phyloP scores from a whole-genome alignment of 1,139 yeast genomes.

The Magnusiomyces suaveolens region DNA sequence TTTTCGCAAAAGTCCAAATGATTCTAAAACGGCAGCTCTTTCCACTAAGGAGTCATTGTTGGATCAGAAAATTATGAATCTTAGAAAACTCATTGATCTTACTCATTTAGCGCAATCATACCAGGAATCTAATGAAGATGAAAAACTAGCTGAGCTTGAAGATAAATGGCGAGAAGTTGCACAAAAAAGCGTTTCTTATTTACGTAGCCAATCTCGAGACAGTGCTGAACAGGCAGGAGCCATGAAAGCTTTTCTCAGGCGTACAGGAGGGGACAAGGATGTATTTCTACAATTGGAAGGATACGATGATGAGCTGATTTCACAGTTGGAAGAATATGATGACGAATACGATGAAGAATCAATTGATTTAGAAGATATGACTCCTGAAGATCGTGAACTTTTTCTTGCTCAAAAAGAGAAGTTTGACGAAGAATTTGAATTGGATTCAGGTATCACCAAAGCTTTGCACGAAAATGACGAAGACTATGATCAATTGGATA shows the following conservation, averaged over 20 bases:
- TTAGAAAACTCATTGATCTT: conserved; percentile 26
- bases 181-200: conserved; percentile 37
- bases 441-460: conserved; percentile 23
- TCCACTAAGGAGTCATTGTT: conserved; percentile 21
- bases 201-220: conserved; percentile 35
- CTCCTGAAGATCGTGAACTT: conserved; percentile 27
- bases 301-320: too few relatives aligned
- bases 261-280: conserved; percentile 28
- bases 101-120: conserved; percentile 34
- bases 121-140: conserved; percentile 15
- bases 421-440: conserved; percentile 26
- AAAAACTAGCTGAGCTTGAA: conserved; percentile 27
- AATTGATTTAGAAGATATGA: conserved; percentile 32
- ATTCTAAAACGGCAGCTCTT: conserved; percentile 8
- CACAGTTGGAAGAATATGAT: too few relatives aligned
- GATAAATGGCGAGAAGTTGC: conserved; percentile 40
- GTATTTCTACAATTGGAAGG: conserved; percentile 14
- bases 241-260: conserved; percentile 34
- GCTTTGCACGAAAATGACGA: conserved; percentile 25
- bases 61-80: conserved; percentile 25
- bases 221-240: conserved; percentile 41
- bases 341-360: conserved; percentile 18
- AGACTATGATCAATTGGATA: conserved; percentile 33
- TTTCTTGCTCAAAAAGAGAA: conserved; percentile 19
- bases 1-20: not conserved